A percentile compares a stretch with the other conserved stretches of the same genome.
Evolutionary conservation across 192 early-diverging fungal genomes (phyloP).

Genomic region (Chytriomyces sp.): DNA sequence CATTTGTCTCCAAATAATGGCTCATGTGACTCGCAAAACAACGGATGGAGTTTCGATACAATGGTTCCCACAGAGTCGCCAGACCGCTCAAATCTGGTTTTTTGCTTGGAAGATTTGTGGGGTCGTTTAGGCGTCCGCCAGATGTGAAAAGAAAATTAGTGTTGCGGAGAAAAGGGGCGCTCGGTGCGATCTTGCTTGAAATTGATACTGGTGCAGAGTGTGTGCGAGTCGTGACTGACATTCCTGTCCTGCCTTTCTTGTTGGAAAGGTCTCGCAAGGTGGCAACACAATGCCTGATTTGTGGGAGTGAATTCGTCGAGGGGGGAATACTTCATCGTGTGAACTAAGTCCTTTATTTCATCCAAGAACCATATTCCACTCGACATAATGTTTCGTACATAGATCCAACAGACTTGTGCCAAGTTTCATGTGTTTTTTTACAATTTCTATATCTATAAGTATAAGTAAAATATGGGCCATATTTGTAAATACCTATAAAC

Average conservation of each 20-base stretch:
- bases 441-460: too few species aligned
- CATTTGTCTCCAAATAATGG: neutral
- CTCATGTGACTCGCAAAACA: neutral
- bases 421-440: too few species aligned
- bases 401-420: too few species aligned
- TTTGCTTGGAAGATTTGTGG: conserved; percentile 10
- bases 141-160: neutral
- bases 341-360: too few species aligned
- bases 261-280: too few species aligned
- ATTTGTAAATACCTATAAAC: too few species aligned
- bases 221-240: neutral
- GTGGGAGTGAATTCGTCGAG: too few species aligned
- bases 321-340: too few species aligned
- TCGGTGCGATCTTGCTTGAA: neutral
- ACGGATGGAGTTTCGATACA: conserved; percentile 9
- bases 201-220: neutral
- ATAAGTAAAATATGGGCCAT: too few species aligned
- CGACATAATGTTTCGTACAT: too few species aligned
- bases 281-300: too few species aligned
- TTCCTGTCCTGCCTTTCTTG: neutral
- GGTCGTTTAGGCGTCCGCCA: conserved; percentile 34
- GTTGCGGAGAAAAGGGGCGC: neutral
- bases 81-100: neutral
- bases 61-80: neutral
- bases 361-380: too few species aligned